Base-by-base conservation (phyloP, 2,329 filamentous ascomycete species). In the Colletotrichum cereale region DNA sequence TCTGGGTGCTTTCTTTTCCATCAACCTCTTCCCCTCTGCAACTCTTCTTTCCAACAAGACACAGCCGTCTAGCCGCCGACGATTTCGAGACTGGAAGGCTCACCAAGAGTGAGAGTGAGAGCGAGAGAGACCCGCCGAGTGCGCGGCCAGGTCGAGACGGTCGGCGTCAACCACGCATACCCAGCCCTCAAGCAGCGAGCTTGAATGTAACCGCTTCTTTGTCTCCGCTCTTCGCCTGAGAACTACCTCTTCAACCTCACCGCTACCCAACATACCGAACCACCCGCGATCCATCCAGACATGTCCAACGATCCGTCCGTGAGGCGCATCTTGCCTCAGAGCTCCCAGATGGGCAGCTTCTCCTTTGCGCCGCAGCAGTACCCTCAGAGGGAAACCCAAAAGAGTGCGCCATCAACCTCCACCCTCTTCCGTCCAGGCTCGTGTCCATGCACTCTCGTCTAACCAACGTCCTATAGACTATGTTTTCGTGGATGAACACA, bases 401-500 rank as follows among this genome's bases (percentile, higher is more conserved):
- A 95, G 85, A 96, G 93, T 96, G 86, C 86, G 91, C 80, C 68
- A 40, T 62, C 67, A 42, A 70, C 47, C 8, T 62, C 42, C 62
- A 47, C 56, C 63, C 36, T 38, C 70, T 38, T 34, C 48, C 52
- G 47, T 36, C 52, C 50, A 50, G 34, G 42, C 36, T 31, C 16
- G 26, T 47, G 31, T 52, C 61, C 61, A 26, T 42, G 31, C 14
- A 26, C 26, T 56, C n/a, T 31, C 31, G 56, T 67, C 81, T 84
- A 76, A 84, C 76, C 52, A 40, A 60, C 68, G 67, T 75, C 76
- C 66, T 74, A 65, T 79, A 97, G 95, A 98, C 82, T 98, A 98
- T 93, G 96, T 98, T 77, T 98, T 98, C 80, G 96, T 98, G 69
- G 96, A 98, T 82, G 96, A 98, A 82, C 96, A 98, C 83, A 98